phyloP scores from a whole-genome alignment of 768 basidiomycete genomes.

The Podaxis mareebaensis region DNA sequence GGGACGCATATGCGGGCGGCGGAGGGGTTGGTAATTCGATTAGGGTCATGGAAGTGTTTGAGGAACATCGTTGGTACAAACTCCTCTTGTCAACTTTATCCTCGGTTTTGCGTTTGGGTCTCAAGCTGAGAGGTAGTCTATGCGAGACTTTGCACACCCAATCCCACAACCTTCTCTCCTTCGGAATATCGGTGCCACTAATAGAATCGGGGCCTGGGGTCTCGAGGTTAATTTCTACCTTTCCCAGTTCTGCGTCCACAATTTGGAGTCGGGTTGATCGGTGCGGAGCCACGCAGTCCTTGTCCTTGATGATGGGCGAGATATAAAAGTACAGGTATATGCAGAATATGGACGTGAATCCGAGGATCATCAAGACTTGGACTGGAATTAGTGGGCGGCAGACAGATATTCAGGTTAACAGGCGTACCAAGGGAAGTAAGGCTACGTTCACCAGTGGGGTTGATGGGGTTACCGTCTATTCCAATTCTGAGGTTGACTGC shows the following conservation, averaged over 20 bases:
- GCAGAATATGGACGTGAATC: neutral
- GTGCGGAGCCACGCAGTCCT: conserved; percentile 4
- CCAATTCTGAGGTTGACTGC: neutral
- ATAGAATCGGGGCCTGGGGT: neutral
- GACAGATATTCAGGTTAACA: neutral
- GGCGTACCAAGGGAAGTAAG: neutral
- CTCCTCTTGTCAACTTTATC: neutral
- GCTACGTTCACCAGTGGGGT: neutral
- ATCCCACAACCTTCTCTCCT: neutral
- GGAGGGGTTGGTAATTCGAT: neutral
- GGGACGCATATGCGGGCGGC: neutral
- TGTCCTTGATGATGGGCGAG: conserved; percentile 9
- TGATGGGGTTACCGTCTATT: neutral
- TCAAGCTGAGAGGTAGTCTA: neutral
- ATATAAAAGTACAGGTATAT: conserved; percentile 8
- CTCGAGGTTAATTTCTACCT: neutral
- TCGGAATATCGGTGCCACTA: neutral
- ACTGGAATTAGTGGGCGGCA: neutral
- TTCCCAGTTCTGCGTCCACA: neutral
- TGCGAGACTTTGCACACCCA: neutral
- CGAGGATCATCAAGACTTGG: neutral
- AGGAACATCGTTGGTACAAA: neutral
- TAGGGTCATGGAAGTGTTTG: neutral
- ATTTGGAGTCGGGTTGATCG: neutral
- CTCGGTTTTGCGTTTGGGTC: neutral